Evolutionary conservation across 805 yeast species (phyloP), one percentile per base, ranked within the genome.

Genomic region (Pichia nakasei): DNA sequence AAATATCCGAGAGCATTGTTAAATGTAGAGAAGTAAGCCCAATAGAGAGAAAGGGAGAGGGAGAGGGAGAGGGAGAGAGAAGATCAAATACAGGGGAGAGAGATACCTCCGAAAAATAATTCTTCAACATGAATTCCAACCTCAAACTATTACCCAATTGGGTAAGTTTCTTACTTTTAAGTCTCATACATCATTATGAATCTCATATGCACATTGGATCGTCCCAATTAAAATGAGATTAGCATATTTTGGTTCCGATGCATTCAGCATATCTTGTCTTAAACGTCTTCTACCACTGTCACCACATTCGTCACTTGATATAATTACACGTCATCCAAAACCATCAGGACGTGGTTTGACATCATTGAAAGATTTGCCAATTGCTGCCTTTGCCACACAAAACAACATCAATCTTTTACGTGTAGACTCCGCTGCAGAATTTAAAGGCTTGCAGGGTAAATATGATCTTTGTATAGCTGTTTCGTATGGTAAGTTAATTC

Each of bases 381-480:
- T 81, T 3, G 75, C 72, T 1, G 45, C 47, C 0, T 70, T 53
- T 46, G 75, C 79, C 1, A 32, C 46, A 1, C 39, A 51, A 0
- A 43, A 65, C 7, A 57, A 57, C 0, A 46, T 80, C 1, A 56
- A 59, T 1, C 44, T 78, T 1, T 55, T 65, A 9, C 59, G 82
- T 33, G 85, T 83, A 0, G 88, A 81, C 42, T 54, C 69, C 1
- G 52, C 59, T 1, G 39, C 50, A 0, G 81, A 73, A 68, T 51
- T 57, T 36, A 36, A 48, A 9, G 49, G 46, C n/a, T 53, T 65
- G 26, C 46, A 50, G 0, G 45, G 58, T 2, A 44, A 59, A 2
- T 81, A 73, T 58, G 75, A 83, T 49, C 57, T 88, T 50, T 82
- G 88, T 1, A 69, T 93, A n/a, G 97, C 97, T 0, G 97, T 88